Base-by-base conservation (phyloP, 495 filamentous ascomycete species). In the Beverwykella pulmonaria region DNA sequence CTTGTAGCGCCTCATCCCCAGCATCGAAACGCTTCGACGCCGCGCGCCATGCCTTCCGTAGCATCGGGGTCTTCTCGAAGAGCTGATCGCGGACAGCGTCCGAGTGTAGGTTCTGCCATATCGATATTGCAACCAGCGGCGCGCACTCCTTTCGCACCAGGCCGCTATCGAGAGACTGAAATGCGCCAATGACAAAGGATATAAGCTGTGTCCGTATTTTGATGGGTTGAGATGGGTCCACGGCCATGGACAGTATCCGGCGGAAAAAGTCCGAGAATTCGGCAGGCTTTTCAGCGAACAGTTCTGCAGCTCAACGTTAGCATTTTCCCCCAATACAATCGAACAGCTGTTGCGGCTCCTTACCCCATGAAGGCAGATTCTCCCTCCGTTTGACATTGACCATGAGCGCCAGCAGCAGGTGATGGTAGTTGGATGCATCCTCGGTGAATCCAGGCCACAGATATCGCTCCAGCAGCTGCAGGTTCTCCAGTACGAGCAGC, bases 141-240 rank as follows among this genome's bases (percentile, higher is more conserved):
- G 92, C 95, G 78, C 93, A 97, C 80, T 99, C 93, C 73, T 96
- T 98, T 52, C 94, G 85, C 29, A 98, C 90, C 53, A 97, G 82
- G 22, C 82, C 83, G 77, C 88, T 96, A 71, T 99, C 94, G 19
- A 98, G 84, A 23, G 92, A 97, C 77, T 97, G 92, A 75, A 97
- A 98, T 57, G 93, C 91, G 68, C 87, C 86, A 58, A 96, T 92
- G 61, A 97, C 84, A 75, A 96, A 97, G 15, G 87, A 88, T 3
- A 98, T 77, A 27, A 98, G 83, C 23, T 94, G 86, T 1, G 89
- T 88, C 58, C 91, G 86, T 53, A 96, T 84, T 12, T 80, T 82
- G 32, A 84, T 81, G 2, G 89, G 81, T 19, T 97, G 77, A 3
- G 91, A 90, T 36, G 79, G 78, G 73, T 97, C 93, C 61, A 99